These are phyloP conservation scores for Pilatotrama ljubarskyi DNA, from an alignment of 768 basidiomycete genomes.

Conservation along the genomic window DNA sequence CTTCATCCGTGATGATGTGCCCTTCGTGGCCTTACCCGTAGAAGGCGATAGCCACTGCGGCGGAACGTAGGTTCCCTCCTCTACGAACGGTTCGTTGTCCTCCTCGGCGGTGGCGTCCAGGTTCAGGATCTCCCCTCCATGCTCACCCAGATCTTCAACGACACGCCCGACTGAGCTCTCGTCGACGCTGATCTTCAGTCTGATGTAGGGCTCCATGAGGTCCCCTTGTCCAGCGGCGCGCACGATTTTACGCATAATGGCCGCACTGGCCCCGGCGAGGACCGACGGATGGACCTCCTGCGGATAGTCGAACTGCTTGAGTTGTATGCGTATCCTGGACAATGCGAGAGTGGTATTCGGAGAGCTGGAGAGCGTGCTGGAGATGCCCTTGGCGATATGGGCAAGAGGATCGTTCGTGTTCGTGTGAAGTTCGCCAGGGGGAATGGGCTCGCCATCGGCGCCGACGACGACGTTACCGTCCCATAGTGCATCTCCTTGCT, in stretches of 20 bases:
- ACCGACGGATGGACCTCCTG: slow-evolving; percentile 26
- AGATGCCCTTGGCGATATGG: slow-evolving; percentile 66
- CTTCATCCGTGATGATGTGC: slow-evolving; percentile 43
- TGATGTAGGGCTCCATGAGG: slow-evolving; percentile 77
- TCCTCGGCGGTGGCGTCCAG: slow-evolving; percentile 46
- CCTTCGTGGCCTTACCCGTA: slow-evolving; percentile 35
- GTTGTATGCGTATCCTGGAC: slow-evolving; percentile 59
- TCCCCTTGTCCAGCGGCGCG: slow-evolving; percentile 67
- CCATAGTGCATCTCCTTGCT: slow-evolving; percentile 69
- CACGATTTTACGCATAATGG: slow-evolving; percentile 62
- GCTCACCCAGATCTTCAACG: slow-evolving; percentile 82
- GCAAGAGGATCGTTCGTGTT: slow-evolving; percentile 44
- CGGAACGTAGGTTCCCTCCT: slow-evolving; percentile 74
- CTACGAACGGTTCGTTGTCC: slow-evolving; percentile 45
- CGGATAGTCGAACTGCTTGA: slow-evolving; percentile 48
- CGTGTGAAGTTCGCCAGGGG: slow-evolving; percentile 49
- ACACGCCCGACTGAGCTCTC: slow-evolving; percentile 74
- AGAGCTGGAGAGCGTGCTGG: slow-evolving; percentile 72
- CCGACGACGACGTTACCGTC: slow-evolving; percentile 76
- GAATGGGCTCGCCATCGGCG: slow-evolving; percentile 48
- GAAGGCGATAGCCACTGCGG: slow-evolving; percentile 78
- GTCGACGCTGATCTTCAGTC: slow-evolving; percentile 64
- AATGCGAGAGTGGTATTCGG: slow-evolving; percentile 75
- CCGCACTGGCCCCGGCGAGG: slow-evolving; percentile 50
- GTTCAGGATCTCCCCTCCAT: slow-evolving; percentile 76